These are phyloP conservation scores for Lablab purpureus DNA, from an alignment of 306 rosid genomes.

Conservation along the genomic window DNA sequence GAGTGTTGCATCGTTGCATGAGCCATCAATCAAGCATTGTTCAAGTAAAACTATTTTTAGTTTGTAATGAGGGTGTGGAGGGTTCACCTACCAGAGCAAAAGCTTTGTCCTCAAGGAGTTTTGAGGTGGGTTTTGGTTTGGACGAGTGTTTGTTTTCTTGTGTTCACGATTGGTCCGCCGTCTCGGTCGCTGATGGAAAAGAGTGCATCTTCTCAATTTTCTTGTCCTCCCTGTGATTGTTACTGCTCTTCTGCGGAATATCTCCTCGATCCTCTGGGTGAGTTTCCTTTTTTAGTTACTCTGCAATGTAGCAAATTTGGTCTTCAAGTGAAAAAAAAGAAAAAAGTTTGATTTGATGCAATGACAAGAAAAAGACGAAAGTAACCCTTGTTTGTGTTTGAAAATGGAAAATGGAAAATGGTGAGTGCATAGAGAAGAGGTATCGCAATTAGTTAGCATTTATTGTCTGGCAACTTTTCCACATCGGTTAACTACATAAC, in stretches of 20 bases:
- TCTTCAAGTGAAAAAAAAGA: neutral
- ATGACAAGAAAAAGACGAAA: neutral
- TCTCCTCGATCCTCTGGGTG: slow-evolving; percentile 50
- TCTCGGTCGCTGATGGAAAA: slow-evolving; percentile 47
- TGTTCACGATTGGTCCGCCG: slow-evolving; percentile 49
- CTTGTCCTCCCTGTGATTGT: slow-evolving; percentile 65
- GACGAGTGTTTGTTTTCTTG: slow-evolving; percentile 53
- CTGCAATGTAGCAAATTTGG: neutral
- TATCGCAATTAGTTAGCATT: neutral
- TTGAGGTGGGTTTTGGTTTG: slow-evolving; percentile 58
- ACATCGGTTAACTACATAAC: no score
- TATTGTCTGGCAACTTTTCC: no score
- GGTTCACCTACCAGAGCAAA: slow-evolving; percentile 52
- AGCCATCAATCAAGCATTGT: slow-evolving; percentile 20
- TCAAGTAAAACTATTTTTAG: slow-evolving; percentile 12
- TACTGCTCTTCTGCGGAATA: slow-evolving; percentile 57
- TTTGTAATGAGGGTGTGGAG: slow-evolving; percentile 53
- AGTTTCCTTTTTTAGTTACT: slow-evolving; percentile 46
- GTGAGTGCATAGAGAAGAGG: neutral
- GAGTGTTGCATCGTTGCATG: slow-evolving; percentile 34
- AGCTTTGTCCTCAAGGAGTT: slow-evolving; percentile 35
- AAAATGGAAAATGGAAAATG: slow-evolving; percentile 2
- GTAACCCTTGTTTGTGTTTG: slow-evolving; percentile 17
- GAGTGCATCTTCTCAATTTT: slow-evolving; percentile 6
- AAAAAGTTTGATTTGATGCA: neutral